Evolutionary conservation across 2,329 filamentous ascomycete genomes (phyloP).

Genomic region (Pseudogymnoascus sp.): DNA sequence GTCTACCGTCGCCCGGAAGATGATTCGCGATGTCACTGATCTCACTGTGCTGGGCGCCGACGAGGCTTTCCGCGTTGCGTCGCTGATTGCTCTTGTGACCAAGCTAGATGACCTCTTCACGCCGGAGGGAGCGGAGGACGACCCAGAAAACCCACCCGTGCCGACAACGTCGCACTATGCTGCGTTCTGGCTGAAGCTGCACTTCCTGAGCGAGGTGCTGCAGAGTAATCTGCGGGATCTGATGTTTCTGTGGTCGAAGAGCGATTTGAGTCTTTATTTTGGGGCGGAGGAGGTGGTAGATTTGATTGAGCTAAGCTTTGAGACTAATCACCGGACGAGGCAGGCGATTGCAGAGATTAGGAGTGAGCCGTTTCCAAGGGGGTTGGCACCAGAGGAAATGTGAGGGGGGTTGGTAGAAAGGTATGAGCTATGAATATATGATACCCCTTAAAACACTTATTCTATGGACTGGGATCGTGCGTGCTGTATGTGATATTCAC

Average conservation of each 20-base stretch:
- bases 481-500: not conserved
- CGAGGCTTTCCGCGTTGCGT: slow-evolving; percentile 54
- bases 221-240: slow-evolving; percentile 61
- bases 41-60: slow-evolving; percentile 54
- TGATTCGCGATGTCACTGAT: slow-evolving; percentile 55
- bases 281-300: slow-evolving; percentile 54
- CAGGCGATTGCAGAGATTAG: slow-evolving; percentile 53
- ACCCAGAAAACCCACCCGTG: slow-evolving; percentile 33
- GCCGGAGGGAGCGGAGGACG: slow-evolving; percentile 29
- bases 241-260: slow-evolving; percentile 56
- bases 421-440: slow-evolving; percentile 7
- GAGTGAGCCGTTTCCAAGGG: slow-evolving; percentile 39
- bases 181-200: slow-evolving; percentile 53
- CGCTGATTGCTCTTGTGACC: slow-evolving; percentile 49
- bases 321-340: slow-evolving; percentile 51
- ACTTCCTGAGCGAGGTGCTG: slow-evolving; percentile 56
- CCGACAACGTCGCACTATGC: slow-evolving; percentile 55
- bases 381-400: slow-evolving; percentile 5
- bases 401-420: not conserved
- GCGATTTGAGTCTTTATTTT: slow-evolving; percentile 58
- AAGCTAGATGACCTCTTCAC: slow-evolving; percentile 54
- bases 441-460: not conserved
- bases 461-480: not conserved
- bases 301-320: slow-evolving; percentile 55
- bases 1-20: slow-evolving; percentile 51